These are phyloP conservation scores for Acacia pycnantha DNA, from an alignment of 331 rosid genomes.

Conservation along the genomic window DNA sequence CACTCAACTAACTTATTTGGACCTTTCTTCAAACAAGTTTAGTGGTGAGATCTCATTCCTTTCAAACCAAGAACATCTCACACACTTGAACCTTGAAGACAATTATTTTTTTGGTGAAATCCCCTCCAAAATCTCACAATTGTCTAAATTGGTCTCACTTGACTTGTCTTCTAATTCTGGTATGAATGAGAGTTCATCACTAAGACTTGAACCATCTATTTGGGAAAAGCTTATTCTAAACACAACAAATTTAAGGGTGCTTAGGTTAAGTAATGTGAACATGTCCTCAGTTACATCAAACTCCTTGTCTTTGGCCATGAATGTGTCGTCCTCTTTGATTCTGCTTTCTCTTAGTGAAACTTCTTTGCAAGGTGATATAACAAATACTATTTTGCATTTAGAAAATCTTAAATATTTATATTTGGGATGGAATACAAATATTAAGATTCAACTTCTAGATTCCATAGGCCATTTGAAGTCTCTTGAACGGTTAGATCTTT, in stretches of 20 bases:
- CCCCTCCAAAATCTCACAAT: neutral
- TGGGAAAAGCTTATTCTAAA: too few species aligned
- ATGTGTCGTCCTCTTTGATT: too few species aligned
- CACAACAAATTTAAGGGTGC: too few species aligned
- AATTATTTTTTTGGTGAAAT: neutral
- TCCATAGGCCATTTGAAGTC: neutral
- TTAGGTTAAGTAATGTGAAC: too few species aligned
- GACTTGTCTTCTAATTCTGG: too few species aligned
- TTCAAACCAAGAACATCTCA: neutral
- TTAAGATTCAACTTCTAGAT: neutral
- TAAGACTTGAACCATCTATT: too few species aligned
- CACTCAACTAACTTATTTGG: too few species aligned
- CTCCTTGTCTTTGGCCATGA: too few species aligned
- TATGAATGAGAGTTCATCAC: too few species aligned
- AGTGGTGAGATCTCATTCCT: too few species aligned
- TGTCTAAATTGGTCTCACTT: neutral
- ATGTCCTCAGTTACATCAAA: too few species aligned
- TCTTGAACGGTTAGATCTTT: neutral
- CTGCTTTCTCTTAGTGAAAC: accelerated
- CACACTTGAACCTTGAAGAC: accelerated
- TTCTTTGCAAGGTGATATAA: constrained; percentile 5
- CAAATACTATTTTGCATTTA: neutral
- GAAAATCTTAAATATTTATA: neutral
- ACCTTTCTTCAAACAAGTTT: too few species aligned
- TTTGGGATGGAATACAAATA: neutral